phyloP scores from a whole-genome alignment of 148 eudicot species.

The Heliamphora exappendiculata region DNA sequence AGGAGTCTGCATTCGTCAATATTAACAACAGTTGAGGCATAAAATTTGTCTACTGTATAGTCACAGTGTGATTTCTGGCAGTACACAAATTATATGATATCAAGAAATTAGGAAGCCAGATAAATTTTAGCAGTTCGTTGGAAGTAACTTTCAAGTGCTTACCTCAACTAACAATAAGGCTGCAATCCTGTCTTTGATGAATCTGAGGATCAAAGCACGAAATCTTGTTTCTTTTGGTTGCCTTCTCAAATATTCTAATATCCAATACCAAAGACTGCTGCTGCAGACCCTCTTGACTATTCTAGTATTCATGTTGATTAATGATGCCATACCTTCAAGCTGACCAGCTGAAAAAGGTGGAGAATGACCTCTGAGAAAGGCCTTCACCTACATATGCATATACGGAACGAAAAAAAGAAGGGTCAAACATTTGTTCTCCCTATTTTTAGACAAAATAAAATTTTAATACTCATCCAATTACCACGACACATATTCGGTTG shows the following conservation, averaged over 20 bases:
- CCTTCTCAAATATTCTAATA: constrained; percentile 35
- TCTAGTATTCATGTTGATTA: constrained; percentile 58
- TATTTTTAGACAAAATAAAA: not conserved
- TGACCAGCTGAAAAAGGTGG: constrained; percentile 79
- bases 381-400: constrained; percentile 57
- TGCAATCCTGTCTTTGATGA: constrained; percentile 82
- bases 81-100: not conserved
- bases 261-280: constrained; percentile 85
- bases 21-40: not conserved
- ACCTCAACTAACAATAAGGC: constrained; percentile 85
- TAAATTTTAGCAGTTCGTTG: not conserved
- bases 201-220: constrained; percentile 78
- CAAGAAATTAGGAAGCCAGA: too few species aligned
- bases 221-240: constrained; percentile 63
- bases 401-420: not conserved
- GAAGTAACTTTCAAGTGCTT: constrained; percentile 15
- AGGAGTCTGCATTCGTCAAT: too few species aligned
- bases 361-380: constrained; percentile 72
- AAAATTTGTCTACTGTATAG: not conserved
- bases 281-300: constrained; percentile 51
- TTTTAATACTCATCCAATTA: not conserved
- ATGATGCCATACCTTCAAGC: constrained; percentile 73
- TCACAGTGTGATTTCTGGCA: not conserved
- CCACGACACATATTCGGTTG: not conserved
- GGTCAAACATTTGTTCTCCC: not conserved